Base-by-base conservation (phyloP, 805 yeast species). In the Lachancea meyersii region DNA sequence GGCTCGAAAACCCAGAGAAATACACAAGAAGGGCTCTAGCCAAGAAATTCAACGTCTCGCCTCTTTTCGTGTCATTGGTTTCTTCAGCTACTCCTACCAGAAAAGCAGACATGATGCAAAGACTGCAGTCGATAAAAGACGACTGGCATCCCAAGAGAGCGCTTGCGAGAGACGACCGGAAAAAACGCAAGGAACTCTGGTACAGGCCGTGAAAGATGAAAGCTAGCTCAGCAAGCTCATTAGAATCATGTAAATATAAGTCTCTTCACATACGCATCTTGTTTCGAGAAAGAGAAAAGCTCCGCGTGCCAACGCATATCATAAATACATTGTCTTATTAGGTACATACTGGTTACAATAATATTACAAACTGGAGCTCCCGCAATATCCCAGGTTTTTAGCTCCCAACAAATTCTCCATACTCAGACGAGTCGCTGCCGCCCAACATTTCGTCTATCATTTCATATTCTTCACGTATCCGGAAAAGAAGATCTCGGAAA, bases 1-100 rank as follows among this genome's bases (percentile, higher is more conserved):
- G 94, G 55, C 45, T 51, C 11, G 57, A 64, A 31, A 76, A 84
- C 53, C 91, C 93, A 1, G 67, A 65, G 22, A 68, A 63, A 35
- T 79, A 86, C 77, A 79, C 87, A 13, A 72, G 82, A 48, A 71
- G 74, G 43, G 72, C 69, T 11, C 69, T 86, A 42, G 86, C 88
- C 10, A 64, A 70, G 48, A 70, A 77, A 61, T 86, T 71, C 57
- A 64, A 69, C 24, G 78, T 78, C 32, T 67, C 77, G 22, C 71
- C 70, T 26, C 57, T 67, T 41, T 74, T 77, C 38, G 72, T 85
- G 28, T 76, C 79, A 5, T 56, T 81, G 37, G 74, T 75, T 2
- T 72, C 85, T 1, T 67, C 67, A n/a, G 61, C 67, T 17, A 61
- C 68, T 38, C 52, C 57, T 31, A 69, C 65, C 39, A 68, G 76